A percentile compares a stretch with the other conserved stretches of the same genome.
These are phyloP conservation scores for Colletotrichum abscissum DNA, from an alignment of 2,329 filamentous ascomycete genomes.

Conservation along the genomic window DNA sequence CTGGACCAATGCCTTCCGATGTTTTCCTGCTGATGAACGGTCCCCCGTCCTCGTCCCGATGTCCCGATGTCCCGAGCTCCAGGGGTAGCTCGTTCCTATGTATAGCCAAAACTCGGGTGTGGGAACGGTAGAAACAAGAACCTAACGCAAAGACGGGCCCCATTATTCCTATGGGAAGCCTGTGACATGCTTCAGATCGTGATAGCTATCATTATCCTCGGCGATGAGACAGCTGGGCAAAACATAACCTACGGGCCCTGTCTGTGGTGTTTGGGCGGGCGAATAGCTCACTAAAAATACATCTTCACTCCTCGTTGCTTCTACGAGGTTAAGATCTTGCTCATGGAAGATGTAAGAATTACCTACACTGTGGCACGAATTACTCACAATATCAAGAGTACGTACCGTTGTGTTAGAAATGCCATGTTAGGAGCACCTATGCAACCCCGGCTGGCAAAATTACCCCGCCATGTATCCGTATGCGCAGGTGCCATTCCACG, in stretches of 20 bases:
- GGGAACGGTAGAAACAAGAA: slow-evolving; percentile 22
- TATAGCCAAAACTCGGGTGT: slow-evolving; percentile 35
- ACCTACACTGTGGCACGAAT: neutral
- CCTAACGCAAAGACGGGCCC: neutral
- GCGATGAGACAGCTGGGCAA: slow-evolving; percentile 9
- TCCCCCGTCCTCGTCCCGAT: neutral
- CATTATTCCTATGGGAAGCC: neutral
- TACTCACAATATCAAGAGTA: neutral
- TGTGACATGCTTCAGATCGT: slow-evolving; percentile 17
- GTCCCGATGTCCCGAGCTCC: slow-evolving; percentile 9
- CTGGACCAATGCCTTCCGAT: slow-evolving; percentile 13
- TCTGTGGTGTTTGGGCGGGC: neutral
- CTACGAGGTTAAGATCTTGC: neutral
- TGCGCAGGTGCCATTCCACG: neutral
- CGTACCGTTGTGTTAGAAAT: neutral
- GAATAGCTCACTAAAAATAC: neutral
- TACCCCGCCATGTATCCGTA: slow-evolving; percentile 19
- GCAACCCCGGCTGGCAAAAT: neutral
- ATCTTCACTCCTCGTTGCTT: neutral
- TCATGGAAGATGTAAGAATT: neutral
- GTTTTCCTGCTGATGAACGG: slow-evolving; percentile 19
- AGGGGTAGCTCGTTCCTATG: slow-evolving; percentile 36
- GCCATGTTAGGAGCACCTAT: neutral
- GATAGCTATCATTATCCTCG: neutral
- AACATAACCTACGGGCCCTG: neutral